Evolutionary conservation across 257 asterid species (phyloP).

Genomic region (Rhazya stricta): DNA sequence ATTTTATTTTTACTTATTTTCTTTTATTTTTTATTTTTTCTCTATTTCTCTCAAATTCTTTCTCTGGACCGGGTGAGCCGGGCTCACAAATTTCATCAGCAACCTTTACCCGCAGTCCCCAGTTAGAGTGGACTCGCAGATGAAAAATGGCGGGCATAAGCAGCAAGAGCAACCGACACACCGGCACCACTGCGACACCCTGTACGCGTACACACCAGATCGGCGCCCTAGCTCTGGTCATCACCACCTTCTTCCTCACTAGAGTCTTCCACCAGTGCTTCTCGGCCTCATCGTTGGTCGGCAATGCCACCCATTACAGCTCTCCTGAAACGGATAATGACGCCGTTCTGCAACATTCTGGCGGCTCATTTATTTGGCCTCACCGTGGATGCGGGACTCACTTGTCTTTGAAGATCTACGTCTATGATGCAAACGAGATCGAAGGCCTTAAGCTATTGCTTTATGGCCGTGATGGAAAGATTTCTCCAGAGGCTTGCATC

Average conservation of each 20-base stretch:
- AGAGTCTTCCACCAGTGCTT: conserved; percentile 60
- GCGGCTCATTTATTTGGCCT: conserved; percentile 37
- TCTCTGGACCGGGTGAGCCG: too few species aligned
- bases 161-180: conserved; percentile 20
- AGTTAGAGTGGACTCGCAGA: not conserved
- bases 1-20: too few species aligned
- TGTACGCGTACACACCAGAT: conserved; percentile 81
- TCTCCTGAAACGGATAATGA: conserved; percentile 14
- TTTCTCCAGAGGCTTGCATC: conserved; percentile 60
- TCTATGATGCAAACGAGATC: conserved; percentile 75
- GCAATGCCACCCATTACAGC: not conserved
- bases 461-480: conserved; percentile 74
- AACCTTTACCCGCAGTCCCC: not conserved
- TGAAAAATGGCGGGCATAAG: conserved; percentile 16
- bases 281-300: conserved; percentile 22
- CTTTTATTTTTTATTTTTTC: too few species aligned
- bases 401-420: conserved; percentile 70
- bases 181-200: conserved; percentile 27
- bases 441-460: conserved; percentile 64
- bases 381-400: conserved; percentile 41
- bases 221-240: conserved; percentile 65
- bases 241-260: conserved; percentile 73
- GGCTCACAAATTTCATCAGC: not conserved
- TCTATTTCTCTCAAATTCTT: too few species aligned
- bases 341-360: conserved; percentile 24